Base-by-base conservation (phyloP, 164 flowering plant genomes). In the Euptelea pleiosperma region DNA sequence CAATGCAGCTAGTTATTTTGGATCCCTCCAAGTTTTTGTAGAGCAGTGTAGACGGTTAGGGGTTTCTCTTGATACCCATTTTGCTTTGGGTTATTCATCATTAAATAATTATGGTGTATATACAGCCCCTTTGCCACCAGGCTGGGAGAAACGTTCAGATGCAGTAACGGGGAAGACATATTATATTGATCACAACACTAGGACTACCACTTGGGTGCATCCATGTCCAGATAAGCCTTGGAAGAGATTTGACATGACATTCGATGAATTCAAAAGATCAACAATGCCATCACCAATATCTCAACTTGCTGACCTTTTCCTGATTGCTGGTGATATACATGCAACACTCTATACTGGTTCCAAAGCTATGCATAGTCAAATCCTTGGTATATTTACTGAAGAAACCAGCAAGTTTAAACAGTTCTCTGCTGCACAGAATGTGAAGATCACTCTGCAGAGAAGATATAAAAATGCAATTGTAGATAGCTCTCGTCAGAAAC, bases 271-370 rank as follows among this genome's bases (percentile, higher is more conserved):
- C 73, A 91, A 82, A 75, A 80, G 85, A 62, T 85, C 97, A 58
- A 94, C 99, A 33, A 77, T 94, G 48, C 66, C 85, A 41, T 82
- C 93, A 12, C 97, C 97, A 30, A 66, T 94, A 28, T 74, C 88
- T 63, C 86, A 83, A 66, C 75, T 94, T 59, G 88, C 97, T 65
- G 97, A 91, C 51, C 74, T 94, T 53, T 94, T 94, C 59, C 77
- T 94, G 34, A 73, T 75, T 41, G 91, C 97, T 53, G 99, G 99
- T 55, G 99, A 94, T 77, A 83, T 91, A 66, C 99, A 94, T 77
- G 99, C 99, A 40, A 94, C 99, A 31, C 82, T 94, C 18, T 94
- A 94, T 73, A 94, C 99, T 58, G 99, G 99, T 44, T 94, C 99
- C 22, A 86, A 87, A 74, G 99, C 99, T 16, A 94, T 94, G 99